These are phyloP conservation scores for Laguncularia racemosa DNA, from an alignment of 345 rosid genomes.

Conservation along the genomic window DNA sequence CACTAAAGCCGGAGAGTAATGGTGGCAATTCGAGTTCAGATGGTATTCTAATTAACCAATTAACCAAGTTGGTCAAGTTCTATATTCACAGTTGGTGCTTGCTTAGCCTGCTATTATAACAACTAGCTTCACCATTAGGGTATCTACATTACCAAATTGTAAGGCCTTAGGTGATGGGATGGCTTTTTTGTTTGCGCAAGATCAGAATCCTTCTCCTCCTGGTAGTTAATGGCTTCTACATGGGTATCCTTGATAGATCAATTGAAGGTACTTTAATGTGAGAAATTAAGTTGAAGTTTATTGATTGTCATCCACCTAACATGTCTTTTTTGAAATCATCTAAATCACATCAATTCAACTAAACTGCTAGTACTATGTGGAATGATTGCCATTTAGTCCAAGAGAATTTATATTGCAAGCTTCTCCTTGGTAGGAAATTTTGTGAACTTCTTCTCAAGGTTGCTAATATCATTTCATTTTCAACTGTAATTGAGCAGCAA, in stretches of 20 bases:
- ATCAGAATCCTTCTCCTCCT: slow-evolving; percentile 15
- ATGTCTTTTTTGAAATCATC: no score
- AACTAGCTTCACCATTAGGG: slow-evolving; percentile 28
- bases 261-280: slow-evolving; percentile 23
- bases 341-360: no score
- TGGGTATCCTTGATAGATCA: slow-evolving; percentile 28
- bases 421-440: not conserved
- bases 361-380: no score
- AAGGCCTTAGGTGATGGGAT: slow-evolving; percentile 22
- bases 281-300: no score
- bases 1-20: slow-evolving; percentile 12
- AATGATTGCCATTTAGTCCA: no score
- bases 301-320: no score
- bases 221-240: slow-evolving; percentile 21
- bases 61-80: slow-evolving; percentile 22
- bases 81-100: slow-evolving; percentile 14
- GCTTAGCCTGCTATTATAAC: slow-evolving; percentile 31
- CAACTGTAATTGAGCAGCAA: no score
- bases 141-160: slow-evolving; percentile 13
- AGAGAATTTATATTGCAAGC: no score
- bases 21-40: slow-evolving; percentile 5
- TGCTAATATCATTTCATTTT: no score
- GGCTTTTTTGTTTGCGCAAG: slow-evolving; percentile 26
- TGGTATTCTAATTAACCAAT: not conserved
- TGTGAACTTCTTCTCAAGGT: no score